Evolutionary conservation across 148 eudicot species (phyloP), one percentile per base, ranked within the genome.

Genomic region (Spergularia bocconei): DNA sequence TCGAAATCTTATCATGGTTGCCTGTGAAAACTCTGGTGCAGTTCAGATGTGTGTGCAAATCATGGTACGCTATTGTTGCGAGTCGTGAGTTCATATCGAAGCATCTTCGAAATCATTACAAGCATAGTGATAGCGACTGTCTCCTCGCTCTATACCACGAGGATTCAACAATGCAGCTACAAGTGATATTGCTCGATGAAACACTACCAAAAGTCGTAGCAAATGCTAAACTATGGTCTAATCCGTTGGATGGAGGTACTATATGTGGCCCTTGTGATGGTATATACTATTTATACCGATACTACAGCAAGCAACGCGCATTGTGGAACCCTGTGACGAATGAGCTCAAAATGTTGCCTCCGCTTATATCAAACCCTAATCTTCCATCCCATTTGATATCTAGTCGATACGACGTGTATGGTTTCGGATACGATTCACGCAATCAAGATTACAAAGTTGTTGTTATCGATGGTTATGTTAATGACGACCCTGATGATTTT

Each of bases 381-480:
- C 39, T 41, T 47, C 53, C 71, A 13, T 15, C 53, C 4, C 13
- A 17, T 10, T 20, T 41, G 14, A 19, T 13, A 2, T 67, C 47
- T 67, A 6, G 33, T 20, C 13, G 6, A 1, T 2, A 20, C 20
- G 71, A 48, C n/a, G 25, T 50, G 19, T 67, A 67, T 50, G 56
- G 55, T 47, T 67, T 67, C 2, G 71, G 71, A 39, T 10, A 6
- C 7, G 71, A 48, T 47, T 29, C 25, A 44, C 11, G n/a, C 11
- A 67, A 14, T 48, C 55, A 33, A 67, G 71, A 67, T 51, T 67
- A 44, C 25, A 67, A 67, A 54, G 71, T 67, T 20, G 71, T 67
- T 48, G 56, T 67, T 48, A 47, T 67, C 13, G 47, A 48, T 19
- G 71, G 71, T 6, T 3, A 7, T 11, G 44, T 12, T 67, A 11